Evolutionary conservation across 257 asterid genomes (phyloP).

Genomic region (Capsicum chinense): DNA sequence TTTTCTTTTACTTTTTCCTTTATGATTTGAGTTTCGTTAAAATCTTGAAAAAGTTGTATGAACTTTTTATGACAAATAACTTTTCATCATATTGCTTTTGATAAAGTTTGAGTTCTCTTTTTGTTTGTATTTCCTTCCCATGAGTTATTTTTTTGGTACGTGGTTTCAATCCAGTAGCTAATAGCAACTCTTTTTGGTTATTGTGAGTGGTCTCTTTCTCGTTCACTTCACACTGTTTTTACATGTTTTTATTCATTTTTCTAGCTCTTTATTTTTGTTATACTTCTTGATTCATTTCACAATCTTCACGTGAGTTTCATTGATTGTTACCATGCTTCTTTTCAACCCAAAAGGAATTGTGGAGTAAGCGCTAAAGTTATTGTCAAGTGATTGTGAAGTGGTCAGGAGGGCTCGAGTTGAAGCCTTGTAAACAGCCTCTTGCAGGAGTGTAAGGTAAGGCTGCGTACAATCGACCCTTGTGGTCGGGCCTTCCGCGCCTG

Average conservation of each 20-base stretch:
- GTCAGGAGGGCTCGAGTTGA: too few relatives aligned
- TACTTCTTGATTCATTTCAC: background rate
- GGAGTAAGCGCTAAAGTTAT: too few relatives aligned
- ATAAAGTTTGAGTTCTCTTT: background rate
- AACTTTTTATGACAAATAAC: too few relatives aligned
- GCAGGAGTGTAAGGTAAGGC: too few relatives aligned
- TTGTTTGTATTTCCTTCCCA: background rate
- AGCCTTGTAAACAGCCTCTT: too few relatives aligned
- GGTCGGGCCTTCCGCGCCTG: too few relatives aligned
- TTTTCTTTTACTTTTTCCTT: background rate
- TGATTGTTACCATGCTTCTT: background rate
- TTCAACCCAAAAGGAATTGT: background rate
- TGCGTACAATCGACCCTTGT: too few relatives aligned
- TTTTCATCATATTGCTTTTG: background rate
- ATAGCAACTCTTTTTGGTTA: background rate
- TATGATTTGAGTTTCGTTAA: background rate
- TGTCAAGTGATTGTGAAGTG: too few relatives aligned
- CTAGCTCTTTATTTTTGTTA: background rate
- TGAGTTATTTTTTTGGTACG: background rate
- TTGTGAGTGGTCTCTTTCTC: background rate
- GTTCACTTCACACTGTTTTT: background rate
- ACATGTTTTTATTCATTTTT: background rate
- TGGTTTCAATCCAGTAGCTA: background rate
- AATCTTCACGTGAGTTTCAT: background rate
- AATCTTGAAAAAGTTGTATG: background rate